Percentiles rank a stretch among this genome's conserved stretches.
phyloP scores from a whole-genome alignment of 768 basidiomycete species.

The Tylopilus sp. region DNA sequence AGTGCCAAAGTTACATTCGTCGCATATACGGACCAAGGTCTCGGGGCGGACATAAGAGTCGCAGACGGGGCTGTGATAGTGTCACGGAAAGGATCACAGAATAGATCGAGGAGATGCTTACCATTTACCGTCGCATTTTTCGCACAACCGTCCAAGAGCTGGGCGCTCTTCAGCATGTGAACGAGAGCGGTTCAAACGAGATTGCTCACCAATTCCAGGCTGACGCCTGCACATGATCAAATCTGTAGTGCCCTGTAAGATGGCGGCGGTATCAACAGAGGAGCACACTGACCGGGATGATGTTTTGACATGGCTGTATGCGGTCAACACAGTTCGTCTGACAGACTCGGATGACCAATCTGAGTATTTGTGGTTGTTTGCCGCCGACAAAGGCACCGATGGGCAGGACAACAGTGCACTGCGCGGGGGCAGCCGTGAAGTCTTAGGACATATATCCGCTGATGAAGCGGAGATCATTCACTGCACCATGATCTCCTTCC shows the following conservation, averaged over 20 bases:
- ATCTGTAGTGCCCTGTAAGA: slow-evolving; percentile 49
- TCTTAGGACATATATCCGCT: slow-evolving; percentile 5
- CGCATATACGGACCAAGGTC: slow-evolving; percentile 96
- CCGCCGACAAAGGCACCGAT: background rate
- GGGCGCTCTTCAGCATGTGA: slow-evolving; percentile 9
- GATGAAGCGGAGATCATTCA: slow-evolving; percentile 6
- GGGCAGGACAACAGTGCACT: too few species aligned
- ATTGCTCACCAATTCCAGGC: slow-evolving; percentile 84
- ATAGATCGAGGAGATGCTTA: slow-evolving; percentile 35
- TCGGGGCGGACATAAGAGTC: slow-evolving; percentile 99
- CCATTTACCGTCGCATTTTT: slow-evolving; percentile 99
- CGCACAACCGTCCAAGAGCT: slow-evolving; percentile 98
- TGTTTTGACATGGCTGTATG: slow-evolving; percentile 75
- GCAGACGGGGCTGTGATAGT: slow-evolving; percentile 77
- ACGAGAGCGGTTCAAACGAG: background rate
- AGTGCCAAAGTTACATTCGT: slow-evolving; percentile 99
- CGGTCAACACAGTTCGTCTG: background rate
- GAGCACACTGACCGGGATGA: slow-evolving; percentile 61
- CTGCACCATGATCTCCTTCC: slow-evolving; percentile 31
- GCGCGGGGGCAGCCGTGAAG: too few species aligned
- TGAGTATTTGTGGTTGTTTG: slow-evolving; percentile 14
- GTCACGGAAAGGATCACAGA: background rate
- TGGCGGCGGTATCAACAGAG: too few species aligned
- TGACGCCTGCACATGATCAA: slow-evolving; percentile 98
- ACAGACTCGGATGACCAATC: slow-evolving; percentile 3